phyloP scores from a whole-genome alignment of 331 rosid species.

The Malus hybrid region DNA sequence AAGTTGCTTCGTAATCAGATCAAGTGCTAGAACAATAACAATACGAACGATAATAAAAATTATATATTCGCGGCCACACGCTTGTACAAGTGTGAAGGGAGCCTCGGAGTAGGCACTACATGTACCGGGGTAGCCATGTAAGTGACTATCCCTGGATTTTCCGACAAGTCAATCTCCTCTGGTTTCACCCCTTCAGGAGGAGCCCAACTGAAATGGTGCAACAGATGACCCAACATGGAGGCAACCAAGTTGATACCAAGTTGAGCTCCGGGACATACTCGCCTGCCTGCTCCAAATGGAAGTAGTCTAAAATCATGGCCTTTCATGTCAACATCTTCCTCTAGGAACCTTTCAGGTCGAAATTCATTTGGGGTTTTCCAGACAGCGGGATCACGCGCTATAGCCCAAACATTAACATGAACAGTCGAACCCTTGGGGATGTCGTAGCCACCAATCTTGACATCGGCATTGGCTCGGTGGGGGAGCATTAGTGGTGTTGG shows the following conservation, averaged over 20 bases:
- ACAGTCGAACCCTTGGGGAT: conserved; percentile 56
- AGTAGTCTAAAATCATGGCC: conserved; percentile 73
- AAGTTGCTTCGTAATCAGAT: no score
- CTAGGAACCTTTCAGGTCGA: conserved; percentile 74
- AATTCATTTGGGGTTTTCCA: conserved; percentile 65
- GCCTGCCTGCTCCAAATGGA: conserved; percentile 85
- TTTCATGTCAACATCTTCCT: conserved; percentile 93
- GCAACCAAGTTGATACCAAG: conserved; percentile 73
- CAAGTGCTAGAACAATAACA: no score
- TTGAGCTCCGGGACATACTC: conserved; percentile 87
- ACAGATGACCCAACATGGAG: conserved; percentile 63
- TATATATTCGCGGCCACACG: conserved; percentile 47
- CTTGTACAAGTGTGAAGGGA: conserved; percentile 57
- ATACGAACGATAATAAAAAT: no score
- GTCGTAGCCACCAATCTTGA: no score
- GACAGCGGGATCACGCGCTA: conserved; percentile 59
- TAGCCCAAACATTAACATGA: conserved; percentile 84
- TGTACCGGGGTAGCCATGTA: conserved; percentile 60
- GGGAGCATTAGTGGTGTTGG: conserved; percentile 14
- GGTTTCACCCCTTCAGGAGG: conserved; percentile 38
- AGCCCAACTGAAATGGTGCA: conserved; percentile 25
- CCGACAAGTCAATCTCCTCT: conserved; percentile 69
- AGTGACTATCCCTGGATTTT: conserved; percentile 74
- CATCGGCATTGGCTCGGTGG: no score
- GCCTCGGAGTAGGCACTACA: conserved; percentile 61